Percentiles rank a stretch among this genome's conserved stretches.
phyloP scores from a whole-genome alignment of 2,329 filamentous ascomycete species.

The Dryadomyces quercivorus region DNA sequence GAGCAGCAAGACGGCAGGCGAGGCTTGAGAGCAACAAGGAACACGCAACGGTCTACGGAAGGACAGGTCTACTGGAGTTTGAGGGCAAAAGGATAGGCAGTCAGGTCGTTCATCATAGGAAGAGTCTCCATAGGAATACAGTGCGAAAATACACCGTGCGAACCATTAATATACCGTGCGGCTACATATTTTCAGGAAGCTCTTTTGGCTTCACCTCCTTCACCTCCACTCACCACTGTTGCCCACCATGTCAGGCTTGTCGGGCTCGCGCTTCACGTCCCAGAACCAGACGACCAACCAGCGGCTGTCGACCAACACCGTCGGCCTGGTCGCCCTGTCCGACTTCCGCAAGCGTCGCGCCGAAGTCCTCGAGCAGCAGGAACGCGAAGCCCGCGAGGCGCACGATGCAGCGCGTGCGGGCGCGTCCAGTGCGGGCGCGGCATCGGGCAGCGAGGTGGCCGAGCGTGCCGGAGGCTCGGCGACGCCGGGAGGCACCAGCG shows the following conservation, averaged over 20 bases:
- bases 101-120: too few species aligned
- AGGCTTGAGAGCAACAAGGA: conserved; percentile 6
- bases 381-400: conserved; percentile 62
- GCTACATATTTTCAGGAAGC: not conserved
- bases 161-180: not conserved
- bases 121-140: too few species aligned
- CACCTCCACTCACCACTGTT: not conserved
- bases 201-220: not conserved
- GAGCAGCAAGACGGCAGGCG: not conserved
- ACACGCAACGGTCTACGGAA: too few species aligned
- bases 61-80: not conserved
- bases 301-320: conserved; percentile 71
- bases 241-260: conserved; percentile 26
- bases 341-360: conserved; percentile 95
- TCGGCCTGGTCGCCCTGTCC: conserved; percentile 80
- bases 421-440: not conserved
- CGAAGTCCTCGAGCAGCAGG: conserved; percentile 84
- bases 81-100: too few species aligned
- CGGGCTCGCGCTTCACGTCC: conserved; percentile 53
- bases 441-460: not conserved
- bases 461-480: not conserved
- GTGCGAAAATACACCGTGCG: not conserved
- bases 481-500: conserved; percentile 17
- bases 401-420: not conserved
- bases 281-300: conserved; percentile 70